Conservation (phyloP, 768 basidiomycete species). For the Lyophyllum semitale region DNA sequence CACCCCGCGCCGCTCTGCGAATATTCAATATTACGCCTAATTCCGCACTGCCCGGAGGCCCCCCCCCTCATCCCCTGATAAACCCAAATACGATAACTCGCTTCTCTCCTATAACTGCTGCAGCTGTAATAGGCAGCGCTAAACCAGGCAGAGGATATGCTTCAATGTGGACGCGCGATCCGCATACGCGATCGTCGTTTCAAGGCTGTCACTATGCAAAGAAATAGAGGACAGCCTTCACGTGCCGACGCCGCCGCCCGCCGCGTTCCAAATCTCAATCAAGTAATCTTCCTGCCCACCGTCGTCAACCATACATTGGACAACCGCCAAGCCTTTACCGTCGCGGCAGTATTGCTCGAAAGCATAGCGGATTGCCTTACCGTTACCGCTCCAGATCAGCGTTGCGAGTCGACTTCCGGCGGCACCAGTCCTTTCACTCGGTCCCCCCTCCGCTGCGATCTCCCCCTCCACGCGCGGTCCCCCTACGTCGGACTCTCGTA, state of each 20-base stretch:
- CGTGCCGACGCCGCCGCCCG: background rate
- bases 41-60: conserved; percentile 8
- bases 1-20: background rate
- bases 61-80: background rate
- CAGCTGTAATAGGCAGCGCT: background rate
- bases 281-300: background rate
- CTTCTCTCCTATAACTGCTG: background rate
- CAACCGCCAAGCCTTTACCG: background rate
- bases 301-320: too few relatives aligned
- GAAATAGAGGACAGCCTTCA: background rate
- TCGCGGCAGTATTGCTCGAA: too few relatives aligned
- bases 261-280: background rate
- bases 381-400: background rate
- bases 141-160: background rate
- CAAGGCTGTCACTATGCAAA: background rate
- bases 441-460: background rate
- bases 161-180: background rate
- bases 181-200: background rate
- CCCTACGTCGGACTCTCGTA: too few relatives aligned
- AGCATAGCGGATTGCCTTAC: background rate
- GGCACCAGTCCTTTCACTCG: background rate
- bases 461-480: background rate
- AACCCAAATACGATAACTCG: background rate
- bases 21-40: background rate
- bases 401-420: background rate